Percentiles rank a stretch among this genome's conserved stretches.
Evolutionary conservation across 176 grass and related monocot genomes (phyloP).

Genomic region (Oryza australiensis): DNA sequence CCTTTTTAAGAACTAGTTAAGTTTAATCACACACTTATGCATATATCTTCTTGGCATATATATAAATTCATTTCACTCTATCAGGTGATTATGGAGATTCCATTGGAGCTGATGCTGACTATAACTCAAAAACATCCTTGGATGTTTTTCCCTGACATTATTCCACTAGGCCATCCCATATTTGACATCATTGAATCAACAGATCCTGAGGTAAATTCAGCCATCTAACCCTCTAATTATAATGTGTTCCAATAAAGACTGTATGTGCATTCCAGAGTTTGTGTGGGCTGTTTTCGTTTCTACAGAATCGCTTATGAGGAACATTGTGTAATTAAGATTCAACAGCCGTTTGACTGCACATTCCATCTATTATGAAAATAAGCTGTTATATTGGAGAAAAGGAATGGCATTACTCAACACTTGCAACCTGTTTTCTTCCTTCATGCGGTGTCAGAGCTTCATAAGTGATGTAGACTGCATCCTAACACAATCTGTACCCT

Average conservation of each 20-base stretch:
- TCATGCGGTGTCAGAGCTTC: background rate
- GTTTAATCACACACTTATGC: background rate
- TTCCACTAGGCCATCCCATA: constrained; percentile 89
- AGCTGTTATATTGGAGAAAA: background rate
- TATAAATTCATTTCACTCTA: constrained; percentile 12
- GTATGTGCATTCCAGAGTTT: background rate
- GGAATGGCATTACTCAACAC: background rate
- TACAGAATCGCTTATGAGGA: background rate
- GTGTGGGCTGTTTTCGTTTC: background rate
- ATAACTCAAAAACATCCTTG: constrained; percentile 84
- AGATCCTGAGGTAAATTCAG: constrained; percentile 80
- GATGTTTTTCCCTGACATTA: constrained; percentile 97
- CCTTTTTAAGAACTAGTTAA: background rate
- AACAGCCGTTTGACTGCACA: background rate
- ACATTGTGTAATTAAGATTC: background rate
- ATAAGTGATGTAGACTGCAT: constrained; percentile 7
- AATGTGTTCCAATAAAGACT: background rate
- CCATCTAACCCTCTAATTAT: background rate
- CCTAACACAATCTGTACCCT: constrained; percentile 21
- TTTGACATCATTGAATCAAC: constrained; percentile 94
- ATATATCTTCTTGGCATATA: background rate
- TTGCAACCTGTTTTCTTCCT: background rate
- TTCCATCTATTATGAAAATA: constrained; percentile 6
- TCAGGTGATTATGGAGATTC: constrained; percentile 98
- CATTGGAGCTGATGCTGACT: constrained; percentile 84